Base-by-base conservation (phyloP, 2,329 filamentous ascomycete genomes). In the Fusarium devonianum region DNA sequence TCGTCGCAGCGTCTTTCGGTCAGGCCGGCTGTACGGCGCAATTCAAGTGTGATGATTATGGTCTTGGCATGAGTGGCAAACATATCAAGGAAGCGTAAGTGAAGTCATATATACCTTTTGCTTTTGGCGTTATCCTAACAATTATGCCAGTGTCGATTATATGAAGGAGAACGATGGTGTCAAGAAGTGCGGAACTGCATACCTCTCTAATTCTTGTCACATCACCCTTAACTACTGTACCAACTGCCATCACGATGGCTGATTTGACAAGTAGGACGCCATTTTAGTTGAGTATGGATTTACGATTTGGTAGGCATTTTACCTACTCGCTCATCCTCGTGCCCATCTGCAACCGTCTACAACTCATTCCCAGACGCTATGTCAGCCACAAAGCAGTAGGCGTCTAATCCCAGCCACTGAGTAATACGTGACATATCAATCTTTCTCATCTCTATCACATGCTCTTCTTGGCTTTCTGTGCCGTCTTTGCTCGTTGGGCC, bases 401-500 rank as follows among this genome's bases (percentile, higher is more conserved):
- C n/a, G n/a, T n/a, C n/a, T n/a, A n/a, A n/a, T n/a, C n/a, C n/a
- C n/a, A n/a, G n/a, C n/a, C n/a, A n/a, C n/a, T n/a, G n/a, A n/a
- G n/a, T n/a, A n/a, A n/a, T n/a, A n/a, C n/a, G n/a, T n/a, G n/a
- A n/a, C n/a, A n/a, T n/a, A n/a, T n/a, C n/a, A n/a, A n/a, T n/a
- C n/a, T n/a, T n/a, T n/a, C n/a, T n/a, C n/a, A n/a, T n/a, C n/a
- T n/a, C n/a, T n/a, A n/a, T n/a, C n/a, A n/a, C n/a, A n/a, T n/a
- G n/a, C n/a, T n/a, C n/a, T n/a, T n/a, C n/a, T n/a, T n/a, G n/a
- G n/a, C n/a, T n/a, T n/a, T n/a, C n/a, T n/a, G n/a, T n/a, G n/a
- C n/a, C n/a, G n/a, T 3, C 23, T 63, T 62, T 1, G 58, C 56
- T n/a, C 59, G 36, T 10, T 63, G 60, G n/a, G 47, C 7, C 3